Conservation (phyloP, 768 basidiomycete species). For the Tylopilus rubrobrunneus region DNA sequence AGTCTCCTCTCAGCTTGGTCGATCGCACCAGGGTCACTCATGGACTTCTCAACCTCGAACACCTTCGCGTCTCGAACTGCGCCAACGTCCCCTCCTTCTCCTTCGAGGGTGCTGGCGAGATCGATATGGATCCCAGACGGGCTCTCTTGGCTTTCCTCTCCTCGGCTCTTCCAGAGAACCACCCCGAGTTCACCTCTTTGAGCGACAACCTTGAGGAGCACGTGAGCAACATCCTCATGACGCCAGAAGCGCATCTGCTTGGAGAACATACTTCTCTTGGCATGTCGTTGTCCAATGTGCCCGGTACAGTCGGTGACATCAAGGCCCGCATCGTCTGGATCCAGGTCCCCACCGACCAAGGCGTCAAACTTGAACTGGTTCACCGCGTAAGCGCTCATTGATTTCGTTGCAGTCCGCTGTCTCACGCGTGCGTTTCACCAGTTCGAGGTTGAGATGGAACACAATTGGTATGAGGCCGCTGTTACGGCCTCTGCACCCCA, state of each 20-base stretch:
- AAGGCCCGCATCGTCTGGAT: slow-evolving; percentile 77
- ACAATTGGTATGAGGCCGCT: slow-evolving; percentile 95
- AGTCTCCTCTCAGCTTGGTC: not conserved
- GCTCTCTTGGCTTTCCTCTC: slow-evolving; percentile 79
- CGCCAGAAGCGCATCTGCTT: slow-evolving; percentile 42
- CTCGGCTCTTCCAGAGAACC: slow-evolving; percentile 55
- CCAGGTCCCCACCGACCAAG: slow-evolving; percentile 70
- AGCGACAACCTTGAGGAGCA: slow-evolving; percentile 48
- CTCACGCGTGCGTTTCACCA: slow-evolving; percentile 23
- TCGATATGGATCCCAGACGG: slow-evolving; percentile 38
- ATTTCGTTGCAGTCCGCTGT: not conserved
- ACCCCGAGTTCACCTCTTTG: slow-evolving; percentile 40
- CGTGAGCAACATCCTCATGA: slow-evolving; percentile 45
- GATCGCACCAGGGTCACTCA: slow-evolving; percentile 15
- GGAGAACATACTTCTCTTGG: slow-evolving; percentile 40
- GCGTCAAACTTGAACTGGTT: slow-evolving; percentile 65
- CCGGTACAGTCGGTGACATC: slow-evolving; percentile 76
- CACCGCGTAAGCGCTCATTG: slow-evolving; percentile 33
- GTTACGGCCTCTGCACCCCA: slow-evolving; percentile 74
- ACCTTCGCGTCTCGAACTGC: slow-evolving; percentile 58
- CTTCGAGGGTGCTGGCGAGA: slow-evolving; percentile 21
- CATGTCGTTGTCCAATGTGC: slow-evolving; percentile 41
- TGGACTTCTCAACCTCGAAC: slow-evolving; percentile 33
- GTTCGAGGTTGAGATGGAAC: slow-evolving; percentile 90
- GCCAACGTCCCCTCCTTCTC: slow-evolving; percentile 32